Conservation (phyloP, 805 yeast species). For the Nematodospora valgi region DNA sequence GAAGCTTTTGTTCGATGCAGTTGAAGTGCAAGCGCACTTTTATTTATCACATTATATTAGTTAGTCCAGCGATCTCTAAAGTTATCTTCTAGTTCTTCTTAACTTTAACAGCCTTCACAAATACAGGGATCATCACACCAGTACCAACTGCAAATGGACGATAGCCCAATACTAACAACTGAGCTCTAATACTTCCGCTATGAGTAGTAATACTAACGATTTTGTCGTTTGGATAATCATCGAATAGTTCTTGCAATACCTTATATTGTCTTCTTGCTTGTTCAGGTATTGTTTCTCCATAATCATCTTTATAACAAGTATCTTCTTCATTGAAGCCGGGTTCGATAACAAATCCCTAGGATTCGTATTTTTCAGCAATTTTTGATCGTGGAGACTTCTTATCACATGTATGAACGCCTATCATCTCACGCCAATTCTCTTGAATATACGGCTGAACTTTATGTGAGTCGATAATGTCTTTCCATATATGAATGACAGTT, state of each 20-base stretch:
- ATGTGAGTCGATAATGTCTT: constrained; percentile 22
- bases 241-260: constrained; percentile 35
- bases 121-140: constrained; percentile 56
- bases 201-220: constrained; percentile 46
- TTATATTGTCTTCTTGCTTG: constrained; percentile 35
- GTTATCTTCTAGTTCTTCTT: too few relatives aligned
- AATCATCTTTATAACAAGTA: constrained; percentile 33
- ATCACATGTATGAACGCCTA: constrained; percentile 51
- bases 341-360: constrained; percentile 39
- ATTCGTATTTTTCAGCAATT: constrained; percentile 38
- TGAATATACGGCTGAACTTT: constrained; percentile 33
- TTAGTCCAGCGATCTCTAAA: too few relatives aligned
- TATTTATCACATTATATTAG: too few relatives aligned
- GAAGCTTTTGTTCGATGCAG: too few relatives aligned
- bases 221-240: constrained; percentile 17
- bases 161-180: constrained; percentile 46
- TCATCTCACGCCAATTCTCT: constrained; percentile 48
- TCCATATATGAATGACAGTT: constrained; percentile 48
- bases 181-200: constrained; percentile 48
- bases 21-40: too few relatives aligned
- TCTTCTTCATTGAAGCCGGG: constrained; percentile 46
- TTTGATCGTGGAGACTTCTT: constrained; percentile 36
- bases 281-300: constrained; percentile 39
- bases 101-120: constrained; percentile 39
- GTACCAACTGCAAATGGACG: constrained; percentile 47